phyloP scores from a whole-genome alignment of 805 yeast species.

The Hermanozyma aechmeae region DNA sequence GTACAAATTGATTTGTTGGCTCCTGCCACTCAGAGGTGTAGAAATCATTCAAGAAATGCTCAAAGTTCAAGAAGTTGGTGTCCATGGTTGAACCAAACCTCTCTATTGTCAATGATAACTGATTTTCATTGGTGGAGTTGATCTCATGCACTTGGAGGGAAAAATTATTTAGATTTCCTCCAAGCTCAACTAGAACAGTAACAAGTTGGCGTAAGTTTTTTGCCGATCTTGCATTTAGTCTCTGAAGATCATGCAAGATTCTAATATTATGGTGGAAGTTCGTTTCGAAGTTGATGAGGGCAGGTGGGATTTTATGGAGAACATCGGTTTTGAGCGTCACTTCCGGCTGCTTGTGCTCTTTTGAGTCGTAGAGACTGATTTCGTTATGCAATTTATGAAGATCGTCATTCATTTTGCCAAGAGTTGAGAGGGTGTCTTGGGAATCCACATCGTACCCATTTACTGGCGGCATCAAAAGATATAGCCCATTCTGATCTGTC shows the following conservation, averaged over 20 bases:
- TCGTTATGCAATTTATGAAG: slow-evolving; percentile 24
- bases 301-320: slow-evolving; percentile 20
- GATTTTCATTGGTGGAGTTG: slow-evolving; percentile 13
- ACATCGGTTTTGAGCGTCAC: slow-evolving; percentile 6
- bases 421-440: slow-evolving; percentile 20
- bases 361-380: slow-evolving; percentile 18
- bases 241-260: slow-evolving; percentile 26
- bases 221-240: slow-evolving; percentile 24
- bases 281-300: slow-evolving; percentile 23
- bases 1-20: slow-evolving; percentile 39
- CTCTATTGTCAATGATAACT: slow-evolving; percentile 31
- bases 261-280: slow-evolving; percentile 24
- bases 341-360: slow-evolving; percentile 8
- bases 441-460: slow-evolving; percentile 26
- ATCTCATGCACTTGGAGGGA: slow-evolving; percentile 32
- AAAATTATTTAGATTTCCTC: slow-evolving; percentile 49
- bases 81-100: slow-evolving; percentile 47
- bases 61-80: slow-evolving; percentile 39
- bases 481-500: slow-evolving; percentile 43
- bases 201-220: slow-evolving; percentile 32
- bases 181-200: slow-evolving; percentile 37
- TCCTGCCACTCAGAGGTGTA: slow-evolving; percentile 39
- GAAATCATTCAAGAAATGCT: slow-evolving; percentile 30
- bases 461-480: slow-evolving; percentile 37
- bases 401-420: slow-evolving; percentile 27